Evolutionary conservation across 192 early-diverging fungal genomes (phyloP).

Genomic region (Coemansia pectinata): DNA sequence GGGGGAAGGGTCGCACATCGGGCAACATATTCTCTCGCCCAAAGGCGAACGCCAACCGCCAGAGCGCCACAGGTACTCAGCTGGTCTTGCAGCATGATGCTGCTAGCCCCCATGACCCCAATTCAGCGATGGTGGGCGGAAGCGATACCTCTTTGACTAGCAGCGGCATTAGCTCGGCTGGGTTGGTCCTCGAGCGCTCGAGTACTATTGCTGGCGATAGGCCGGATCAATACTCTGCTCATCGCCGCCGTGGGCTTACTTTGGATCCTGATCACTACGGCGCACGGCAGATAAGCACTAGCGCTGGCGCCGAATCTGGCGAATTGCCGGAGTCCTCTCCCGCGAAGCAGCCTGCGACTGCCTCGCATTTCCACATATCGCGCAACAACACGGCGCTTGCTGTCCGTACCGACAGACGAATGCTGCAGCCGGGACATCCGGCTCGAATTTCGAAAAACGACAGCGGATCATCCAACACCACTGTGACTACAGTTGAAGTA

Average conservation of each 20-base stretch:
- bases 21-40: conserved; percentile 39
- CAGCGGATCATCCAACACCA: conserved; percentile 27
- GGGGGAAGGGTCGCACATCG: conserved; percentile 24
- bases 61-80: conserved; percentile 5
- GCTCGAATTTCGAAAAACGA: conserved; percentile 20
- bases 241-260: conserved; percentile 42
- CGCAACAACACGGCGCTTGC: conserved; percentile 27
- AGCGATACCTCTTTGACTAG: not conserved
- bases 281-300: conserved; percentile 6
- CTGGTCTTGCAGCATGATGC: not conserved
- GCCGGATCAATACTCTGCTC: not conserved
- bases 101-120: not conserved
- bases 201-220: conserved; percentile 4
- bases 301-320: not conserved
- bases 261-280: conserved; percentile 40
- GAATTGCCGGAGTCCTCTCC: not conserved
- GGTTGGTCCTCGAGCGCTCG: conserved; percentile 24
- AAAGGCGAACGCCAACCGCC: conserved; percentile 14
- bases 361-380: conserved; percentile 35
- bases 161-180: conserved; percentile 31
- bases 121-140: not conserved
- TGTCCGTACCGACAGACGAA: conserved; percentile 2
- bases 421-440: not conserved
- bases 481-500: conserved; percentile 30
- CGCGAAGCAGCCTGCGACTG: conserved; percentile 13